Evolutionary conservation across 73 alveolate genomes (phyloP).

Genomic region (Paramecium sexaurelia): DNA sequence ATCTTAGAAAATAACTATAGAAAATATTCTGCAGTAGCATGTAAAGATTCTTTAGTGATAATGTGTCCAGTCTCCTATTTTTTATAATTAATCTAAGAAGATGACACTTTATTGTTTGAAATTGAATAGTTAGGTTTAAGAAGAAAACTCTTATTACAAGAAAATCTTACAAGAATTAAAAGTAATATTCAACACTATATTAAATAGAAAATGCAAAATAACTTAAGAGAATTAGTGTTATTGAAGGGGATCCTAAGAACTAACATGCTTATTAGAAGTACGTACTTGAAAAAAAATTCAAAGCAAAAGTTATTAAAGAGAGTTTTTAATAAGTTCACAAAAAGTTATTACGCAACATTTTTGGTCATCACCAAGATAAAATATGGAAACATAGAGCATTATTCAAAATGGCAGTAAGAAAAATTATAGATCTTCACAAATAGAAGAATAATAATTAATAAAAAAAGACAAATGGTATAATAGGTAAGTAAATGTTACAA

Average conservation of each 20-base stretch:
- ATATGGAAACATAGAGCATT: background rate
- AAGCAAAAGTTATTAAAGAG: background rate
- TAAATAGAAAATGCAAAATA: conserved; percentile 7
- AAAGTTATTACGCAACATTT: background rate
- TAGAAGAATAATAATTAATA: background rate
- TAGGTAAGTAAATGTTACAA: background rate
- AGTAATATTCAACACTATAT: background rate
- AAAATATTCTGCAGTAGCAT: background rate
- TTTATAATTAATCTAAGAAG: background rate
- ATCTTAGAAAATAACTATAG: conserved; percentile 9
- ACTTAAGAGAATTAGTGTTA: background rate
- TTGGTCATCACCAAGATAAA: conserved; percentile 4
- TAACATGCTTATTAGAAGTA: background rate
- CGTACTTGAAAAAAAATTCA: background rate
- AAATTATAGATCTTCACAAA: background rate
- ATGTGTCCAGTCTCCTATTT: conserved; percentile 7
- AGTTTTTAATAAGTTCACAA: background rate
- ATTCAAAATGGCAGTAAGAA: conserved; percentile 47
- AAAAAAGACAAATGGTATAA: background rate
- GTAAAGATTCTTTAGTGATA: background rate
- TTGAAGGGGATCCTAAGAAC: background rate
- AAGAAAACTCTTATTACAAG: background rate
- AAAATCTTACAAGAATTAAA: background rate
- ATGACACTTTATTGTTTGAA: background rate
- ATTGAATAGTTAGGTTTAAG: conserved; percentile 31